Percentiles rank a stretch among this genome's conserved stretches.
These are phyloP conservation scores for Mycena chlorophos DNA, from an alignment of 768 basidiomycete genomes.

Conservation along the genomic window DNA sequence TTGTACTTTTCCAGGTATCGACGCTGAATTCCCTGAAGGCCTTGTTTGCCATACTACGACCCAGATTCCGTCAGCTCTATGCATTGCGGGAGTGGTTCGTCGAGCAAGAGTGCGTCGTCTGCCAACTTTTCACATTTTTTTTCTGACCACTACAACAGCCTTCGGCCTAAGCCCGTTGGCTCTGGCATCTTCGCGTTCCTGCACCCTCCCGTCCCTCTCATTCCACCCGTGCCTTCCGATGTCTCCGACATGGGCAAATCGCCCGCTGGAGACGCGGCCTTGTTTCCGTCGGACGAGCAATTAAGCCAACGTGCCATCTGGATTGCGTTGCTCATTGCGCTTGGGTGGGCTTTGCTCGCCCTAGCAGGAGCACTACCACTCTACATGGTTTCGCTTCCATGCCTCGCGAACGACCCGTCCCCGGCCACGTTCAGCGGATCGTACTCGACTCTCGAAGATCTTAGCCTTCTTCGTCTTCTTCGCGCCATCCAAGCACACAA, in stretches of 20 bases:
- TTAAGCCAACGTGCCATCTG: conserved; percentile 71
- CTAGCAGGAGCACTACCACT: conserved; percentile 73
- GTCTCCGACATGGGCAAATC: conserved; percentile 57
- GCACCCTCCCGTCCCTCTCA: conserved; percentile 65
- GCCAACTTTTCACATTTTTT: not conserved
- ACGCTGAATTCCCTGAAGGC: conserved; percentile 44
- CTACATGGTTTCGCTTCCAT: conserved; percentile 69
- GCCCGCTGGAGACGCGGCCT: conserved; percentile 46
- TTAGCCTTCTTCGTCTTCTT: conserved; percentile 75
- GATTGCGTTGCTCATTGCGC: conserved; percentile 60
- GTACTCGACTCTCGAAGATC: conserved; percentile 70
- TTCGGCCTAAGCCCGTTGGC: conserved; percentile 63
- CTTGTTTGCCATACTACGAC: conserved; percentile 66
- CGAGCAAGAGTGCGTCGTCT: conserved; percentile 56
- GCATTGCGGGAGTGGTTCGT: conserved; percentile 78
- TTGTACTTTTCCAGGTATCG: not conserved
- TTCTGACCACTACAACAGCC: conserved; percentile 37
- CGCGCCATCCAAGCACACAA: conserved; percentile 52
- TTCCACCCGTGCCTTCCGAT: conserved; percentile 58
- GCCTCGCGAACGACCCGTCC: conserved; percentile 54
- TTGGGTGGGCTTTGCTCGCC: conserved; percentile 69
- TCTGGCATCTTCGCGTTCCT: conserved; percentile 66
- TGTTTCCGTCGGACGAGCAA: conserved; percentile 76
- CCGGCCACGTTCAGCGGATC: conserved; percentile 52
- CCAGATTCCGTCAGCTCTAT: conserved; percentile 72